Conservation (phyloP, 2,329 filamentous ascomycete species). For the Fusarium sp. region DNA sequence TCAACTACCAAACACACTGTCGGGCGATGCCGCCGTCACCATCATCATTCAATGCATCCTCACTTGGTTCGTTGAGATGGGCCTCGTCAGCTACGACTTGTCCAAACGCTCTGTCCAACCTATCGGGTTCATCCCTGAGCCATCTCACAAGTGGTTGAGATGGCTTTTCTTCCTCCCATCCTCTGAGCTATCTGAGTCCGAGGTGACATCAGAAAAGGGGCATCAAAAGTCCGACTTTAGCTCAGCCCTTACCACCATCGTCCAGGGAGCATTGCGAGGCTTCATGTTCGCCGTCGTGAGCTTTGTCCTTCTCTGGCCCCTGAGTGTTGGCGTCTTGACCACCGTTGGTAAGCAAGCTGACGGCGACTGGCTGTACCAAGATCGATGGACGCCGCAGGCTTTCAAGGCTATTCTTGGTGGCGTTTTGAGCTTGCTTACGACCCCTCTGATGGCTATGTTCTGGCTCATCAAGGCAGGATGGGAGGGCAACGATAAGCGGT, state of each 20-base stretch:
- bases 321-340: slow-evolving; percentile 55
- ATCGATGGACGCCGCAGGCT: slow-evolving; percentile 57
- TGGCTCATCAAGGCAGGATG: slow-evolving; percentile 62
- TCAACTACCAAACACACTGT: slow-evolving; percentile 60
- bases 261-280: slow-evolving; percentile 44
- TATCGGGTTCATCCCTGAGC: slow-evolving; percentile 56
- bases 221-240: slow-evolving; percentile 1
- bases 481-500: slow-evolving; percentile 39
- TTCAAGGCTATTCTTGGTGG: slow-evolving; percentile 62
- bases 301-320: slow-evolving; percentile 57
- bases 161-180: slow-evolving; percentile 48
- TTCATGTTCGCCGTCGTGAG: slow-evolving; percentile 45
- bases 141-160: slow-evolving; percentile 46
- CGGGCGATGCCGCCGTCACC: slow-evolving; percentile 60
- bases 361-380: slow-evolving; percentile 56
- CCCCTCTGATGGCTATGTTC: slow-evolving; percentile 58
- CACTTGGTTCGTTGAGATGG: slow-evolving; percentile 61
- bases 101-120: slow-evolving; percentile 55
- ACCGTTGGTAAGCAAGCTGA: slow-evolving; percentile 48
- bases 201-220: slow-evolving; percentile 2
- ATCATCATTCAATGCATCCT: slow-evolving; percentile 60
- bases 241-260: slow-evolving; percentile 25
- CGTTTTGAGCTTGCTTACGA: slow-evolving; percentile 56
- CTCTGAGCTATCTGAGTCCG: not conserved
- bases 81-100: slow-evolving; percentile 60